Base-by-base conservation (phyloP, 2,329 filamentous ascomycete species). In the Ophiostoma perfectum region DNA sequence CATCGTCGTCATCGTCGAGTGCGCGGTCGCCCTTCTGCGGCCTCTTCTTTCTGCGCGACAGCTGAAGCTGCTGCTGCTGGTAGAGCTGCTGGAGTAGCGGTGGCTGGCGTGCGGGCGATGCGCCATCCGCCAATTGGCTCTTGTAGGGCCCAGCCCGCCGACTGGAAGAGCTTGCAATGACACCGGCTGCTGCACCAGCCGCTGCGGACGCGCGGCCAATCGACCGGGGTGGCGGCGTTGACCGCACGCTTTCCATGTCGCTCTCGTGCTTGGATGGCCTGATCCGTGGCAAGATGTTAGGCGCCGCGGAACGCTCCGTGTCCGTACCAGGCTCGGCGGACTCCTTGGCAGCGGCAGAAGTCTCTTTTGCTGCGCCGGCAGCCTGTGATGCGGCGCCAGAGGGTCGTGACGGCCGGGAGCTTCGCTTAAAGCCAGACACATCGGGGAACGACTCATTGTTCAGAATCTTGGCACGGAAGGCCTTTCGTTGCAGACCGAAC, bases 401-500 rank as follows among this genome's bases (percentile, higher is more conserved):
- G 36, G 68, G 70, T 3, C 70, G 72, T 16, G 68, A 78, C 70
- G 76, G 74, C 60, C 82, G 80, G 1, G 78, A 75, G 52, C 82
- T 84, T 68, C 87, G 80, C 76, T 88, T 88, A 44, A 80, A 81
- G 69, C 87, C 86, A 63, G 84, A 83, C 66, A 83, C 83, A 70
- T 88, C 84, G 5, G 89, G 81, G 69, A 86, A 87, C 76, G 90
- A 89, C 74, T 93, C 91, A 74, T 88, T 88, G 71, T 90, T 88
- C 66, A 93, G 84, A 71, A 93, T 93, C 73, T 86, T 85, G 72
- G 88, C 89, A 66, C 90, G 83, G 77, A 92, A 90, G 74, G 86
- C 88, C 78, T 90, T 86, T 80, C 93, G 93, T 72, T 85, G 82
- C 71, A 86, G 82, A 41, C 90, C 90, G 78, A 91, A 93, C 2